Evolutionary conservation across 2,329 filamentous ascomycete species (phyloP).

Genomic region (Lizonia empirigonia): DNA sequence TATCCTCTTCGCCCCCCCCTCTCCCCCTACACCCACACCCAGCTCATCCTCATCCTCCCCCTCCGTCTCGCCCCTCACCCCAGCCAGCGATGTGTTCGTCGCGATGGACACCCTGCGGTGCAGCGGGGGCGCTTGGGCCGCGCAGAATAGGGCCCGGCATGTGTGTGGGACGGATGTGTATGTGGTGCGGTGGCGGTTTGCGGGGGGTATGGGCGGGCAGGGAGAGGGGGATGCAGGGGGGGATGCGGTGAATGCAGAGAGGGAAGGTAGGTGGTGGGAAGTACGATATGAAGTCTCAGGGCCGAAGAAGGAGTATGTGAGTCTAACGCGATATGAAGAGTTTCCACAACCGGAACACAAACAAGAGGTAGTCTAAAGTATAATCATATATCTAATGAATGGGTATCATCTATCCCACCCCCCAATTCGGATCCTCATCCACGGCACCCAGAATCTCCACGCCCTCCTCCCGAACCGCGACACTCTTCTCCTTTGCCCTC

Average conservation of each 20-base stretch:
- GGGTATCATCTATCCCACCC: constrained; percentile 23
- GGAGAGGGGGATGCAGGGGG: background rate
- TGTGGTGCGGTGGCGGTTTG: constrained; percentile 71
- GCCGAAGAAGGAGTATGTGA: constrained; percentile 50
- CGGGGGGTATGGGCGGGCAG: constrained; percentile 46
- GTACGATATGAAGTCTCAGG: constrained; percentile 49
- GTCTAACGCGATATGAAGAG: constrained; percentile 45
- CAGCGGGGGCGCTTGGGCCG: constrained; percentile 19
- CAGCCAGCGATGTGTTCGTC: constrained; percentile 76
- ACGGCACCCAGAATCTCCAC: constrained; percentile 38
- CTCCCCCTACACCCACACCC: no score
- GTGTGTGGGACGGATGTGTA: constrained; percentile 76
- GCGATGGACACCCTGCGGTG: constrained; percentile 62
- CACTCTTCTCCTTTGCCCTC: constrained; percentile 39
- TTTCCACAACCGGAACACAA: no score
- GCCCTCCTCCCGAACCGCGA: constrained; percentile 34
- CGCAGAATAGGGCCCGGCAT: constrained; percentile 67
- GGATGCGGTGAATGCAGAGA: background rate
- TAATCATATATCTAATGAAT: no score
- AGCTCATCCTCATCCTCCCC: no score
- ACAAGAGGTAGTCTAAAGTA: no score
- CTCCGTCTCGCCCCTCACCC: no score
- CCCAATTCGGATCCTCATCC: constrained; percentile 39
- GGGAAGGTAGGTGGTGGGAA: constrained; percentile 38
- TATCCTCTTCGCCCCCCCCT: no score